phyloP scores from a whole-genome alignment of 495 filamentous ascomycete genomes.

The Hypoxylon lienhwacheense region DNA sequence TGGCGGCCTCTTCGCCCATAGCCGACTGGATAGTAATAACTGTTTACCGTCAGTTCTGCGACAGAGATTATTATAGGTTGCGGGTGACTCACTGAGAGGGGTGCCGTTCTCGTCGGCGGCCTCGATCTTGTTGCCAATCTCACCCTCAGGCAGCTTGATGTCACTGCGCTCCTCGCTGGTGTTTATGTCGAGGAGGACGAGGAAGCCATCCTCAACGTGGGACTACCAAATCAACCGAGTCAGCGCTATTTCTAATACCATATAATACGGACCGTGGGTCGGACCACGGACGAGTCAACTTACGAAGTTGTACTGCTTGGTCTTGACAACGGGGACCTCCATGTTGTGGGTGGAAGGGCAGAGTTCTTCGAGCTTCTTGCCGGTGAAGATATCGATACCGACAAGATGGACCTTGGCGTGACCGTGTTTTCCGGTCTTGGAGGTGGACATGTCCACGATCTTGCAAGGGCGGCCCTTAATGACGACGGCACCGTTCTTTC shows the following conservation, averaged over 20 bases:
- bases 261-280: neutral
- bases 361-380: constrained; percentile 99
- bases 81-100: constrained; percentile 75
- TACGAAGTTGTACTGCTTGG: constrained; percentile 91
- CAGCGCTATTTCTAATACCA: neutral
- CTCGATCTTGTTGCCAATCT: constrained; percentile 82
- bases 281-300: constrained; percentile 46
- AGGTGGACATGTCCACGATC: constrained; percentile 99
- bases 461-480: constrained; percentile 99
- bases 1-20: constrained; percentile 92
- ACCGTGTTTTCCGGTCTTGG: constrained; percentile 99
- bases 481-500: constrained; percentile 97
- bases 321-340: constrained; percentile 92
- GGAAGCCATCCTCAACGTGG: constrained; percentile 88
- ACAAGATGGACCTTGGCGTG: constrained; percentile 99
- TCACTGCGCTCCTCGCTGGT: constrained; percentile 75
- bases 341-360: constrained; percentile 99
- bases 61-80: neutral
- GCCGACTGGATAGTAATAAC: constrained; percentile 88
- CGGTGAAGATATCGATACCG: constrained; percentile 97
- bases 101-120: constrained; percentile 65
- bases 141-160: constrained; percentile 89
- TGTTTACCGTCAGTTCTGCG: constrained; percentile 44
- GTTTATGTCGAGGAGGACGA: constrained; percentile 78
- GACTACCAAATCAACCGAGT: constrained; percentile 57